phyloP scores from a whole-genome alignment of 768 basidiomycete species.

The Suillus decipiens region DNA sequence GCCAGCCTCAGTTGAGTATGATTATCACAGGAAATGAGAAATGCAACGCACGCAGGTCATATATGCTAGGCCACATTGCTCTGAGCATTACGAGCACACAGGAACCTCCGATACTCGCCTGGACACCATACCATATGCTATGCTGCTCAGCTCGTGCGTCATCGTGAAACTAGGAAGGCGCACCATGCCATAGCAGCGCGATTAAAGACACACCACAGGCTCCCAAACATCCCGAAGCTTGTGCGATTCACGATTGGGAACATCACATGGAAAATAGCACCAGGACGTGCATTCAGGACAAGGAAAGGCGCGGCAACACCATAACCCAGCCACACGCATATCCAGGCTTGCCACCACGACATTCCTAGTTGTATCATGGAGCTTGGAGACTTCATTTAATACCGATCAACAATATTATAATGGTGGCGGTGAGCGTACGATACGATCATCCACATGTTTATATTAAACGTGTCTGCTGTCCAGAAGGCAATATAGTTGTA shows the following conservation, averaged over 20 bases:
- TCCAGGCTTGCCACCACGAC: constrained; percentile 86
- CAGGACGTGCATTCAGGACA: constrained; percentile 74
- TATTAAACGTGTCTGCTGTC: constrained; percentile 81
- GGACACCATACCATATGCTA: constrained; percentile 79
- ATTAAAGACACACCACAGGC: constrained; percentile 79
- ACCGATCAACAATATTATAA: neutral
- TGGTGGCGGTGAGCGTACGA: constrained; percentile 30
- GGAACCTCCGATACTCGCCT: constrained; percentile 80
- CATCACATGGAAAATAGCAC: constrained; percentile 75
- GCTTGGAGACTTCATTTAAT: neutral
- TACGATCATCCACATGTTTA: constrained; percentile 82
- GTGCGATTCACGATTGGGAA: constrained; percentile 76
- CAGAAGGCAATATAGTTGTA: constrained; percentile 74
- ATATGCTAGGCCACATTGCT: constrained; percentile 75
- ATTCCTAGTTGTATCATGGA: constrained; percentile 73
- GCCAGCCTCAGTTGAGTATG: neutral
- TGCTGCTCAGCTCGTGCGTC: constrained; percentile 15
- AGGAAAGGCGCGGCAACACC: constrained; percentile 67
- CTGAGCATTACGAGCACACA: constrained; percentile 75
- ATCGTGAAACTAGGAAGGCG: constrained; percentile 27
- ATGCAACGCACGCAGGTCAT: constrained; percentile 56
- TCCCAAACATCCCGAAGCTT: constrained; percentile 80
- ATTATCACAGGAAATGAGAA: neutral
- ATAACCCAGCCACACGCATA: constrained; percentile 73
- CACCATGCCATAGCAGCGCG: constrained; percentile 74